Base-by-base conservation (phyloP, 2,329 filamentous ascomycete species). In the Trichoderma arundinaceum region DNA sequence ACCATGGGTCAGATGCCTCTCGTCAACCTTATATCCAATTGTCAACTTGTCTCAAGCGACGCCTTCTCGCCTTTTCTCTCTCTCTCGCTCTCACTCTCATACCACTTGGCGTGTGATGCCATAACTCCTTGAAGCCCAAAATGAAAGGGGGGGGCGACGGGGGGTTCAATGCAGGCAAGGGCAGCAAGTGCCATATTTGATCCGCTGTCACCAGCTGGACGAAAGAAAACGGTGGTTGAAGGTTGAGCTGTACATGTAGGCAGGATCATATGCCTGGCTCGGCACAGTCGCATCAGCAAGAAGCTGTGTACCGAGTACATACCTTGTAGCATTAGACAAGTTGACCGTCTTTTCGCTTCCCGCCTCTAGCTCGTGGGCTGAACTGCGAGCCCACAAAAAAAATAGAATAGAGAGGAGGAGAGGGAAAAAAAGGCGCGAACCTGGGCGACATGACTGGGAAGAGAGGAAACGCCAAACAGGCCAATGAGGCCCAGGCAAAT, bases 321-420 rank as follows among this genome's bases (percentile, higher is more conserved):
- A 28, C 22, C 35, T 9, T 35, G 43, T 59, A 22, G 56, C 43
- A 59, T 59, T 61, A 61, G 48, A 60, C 39, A 49, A 48, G 35
- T 60, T 65, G 64, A 65, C 64, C 64, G 64, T 65, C 64, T 65
- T 65, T 65, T 65, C 52, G 46, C 49, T 48, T 58, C 56, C 54
- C 54, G 56, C 48, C 39, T 59, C 39, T 44, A 46, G 56, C 48
- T 53, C 48, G 38, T 54, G 64, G 64, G 64, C 56, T 65, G 64
- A 65, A 65, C 49, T 10, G 19, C 28, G 33, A 65, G 39, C 56
- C 64, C 64, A 65, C 64, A 65, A 65, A 60, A 60, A 65, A 28
- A 54, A 58, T 3, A 49, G n/a, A 13, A 10, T 51, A 12, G 28
- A 48, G 33, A 49, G 33, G 49, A 35, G 10, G 19, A 41, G 28